Evolutionary conservation across 2,329 filamentous ascomycete genomes (phyloP), one percentile per base, ranked within the genome.

Genomic region (Ceratocystis diversiconidia): DNA sequence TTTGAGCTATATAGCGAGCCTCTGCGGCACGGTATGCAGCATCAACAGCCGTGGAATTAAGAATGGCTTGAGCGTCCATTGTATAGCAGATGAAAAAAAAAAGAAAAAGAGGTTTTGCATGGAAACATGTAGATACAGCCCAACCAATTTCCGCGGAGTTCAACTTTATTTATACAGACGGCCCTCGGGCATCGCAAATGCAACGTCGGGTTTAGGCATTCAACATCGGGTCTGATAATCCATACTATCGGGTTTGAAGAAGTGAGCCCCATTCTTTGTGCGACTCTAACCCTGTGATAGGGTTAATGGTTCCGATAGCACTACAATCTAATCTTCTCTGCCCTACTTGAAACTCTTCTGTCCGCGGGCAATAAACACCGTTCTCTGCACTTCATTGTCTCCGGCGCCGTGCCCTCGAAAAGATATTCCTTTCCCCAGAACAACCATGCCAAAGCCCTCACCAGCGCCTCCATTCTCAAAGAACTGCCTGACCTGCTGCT

Each of bases 401-500:
- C 65, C 72, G 69, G 76, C 78, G 28, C 75, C 65, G 65, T 69
- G 69, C 19, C 65, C 69, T 60, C 70, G 65, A 66, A 84, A 78
- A 48, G 78, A 75, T 15, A 82, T 71, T 12, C 79, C 79, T 65
- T 79, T 76, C 1, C 79, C 75, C 66, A 87, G 71, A 17, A 80
- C 75, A 70, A 80, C 73, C 65, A 87, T 81, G 8, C 76, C 78
- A 71, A 90, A 87, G n/a, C 77, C 78, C 7, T 74, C 73, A 0
- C 76, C 79, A 19, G 80, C 76, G 0, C 87, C 87, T 0, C 87
- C 87, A n/a, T 76, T 75, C 66, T 80, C 78, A 70, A 89, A 90
- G 69, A 89, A 79, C 25, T 75, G 73, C 70, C 76, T 78, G 63
- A 90, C 81, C 32, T 81, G 76, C 10, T 80, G 78, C 71, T 82